Base-by-base conservation (phyloP, 441 rosid genomes). In the Erodium chrysanthum region DNA sequence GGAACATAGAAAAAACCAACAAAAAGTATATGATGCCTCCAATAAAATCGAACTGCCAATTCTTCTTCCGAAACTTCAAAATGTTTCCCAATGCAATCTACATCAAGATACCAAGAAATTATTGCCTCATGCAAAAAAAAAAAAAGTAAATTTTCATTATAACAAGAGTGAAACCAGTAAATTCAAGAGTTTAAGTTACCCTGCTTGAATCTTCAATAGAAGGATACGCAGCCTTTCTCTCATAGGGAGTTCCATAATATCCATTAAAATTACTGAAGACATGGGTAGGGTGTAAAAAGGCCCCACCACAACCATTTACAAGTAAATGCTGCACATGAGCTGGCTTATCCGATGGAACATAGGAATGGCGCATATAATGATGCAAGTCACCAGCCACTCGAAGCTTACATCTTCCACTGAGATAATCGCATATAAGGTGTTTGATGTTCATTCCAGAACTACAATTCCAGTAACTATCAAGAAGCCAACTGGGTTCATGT, bases 241-340 rank as follows among this genome's bases (percentile, higher is more conserved):
- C 97, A 42, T 95, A 95, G 21, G 86, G 70, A 18, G 87, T 75
- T 68, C 92, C 95, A 77, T 80, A 82, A 62, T 76, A 80, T 71
- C 81, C 80, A 14, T 84, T 83, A 76, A 95, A 95, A 68, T 84
- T 82, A 62, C 85, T 76, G 75, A 95, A 91, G 74, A 90, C 97
- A 70, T 91, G 99, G 64, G 99, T 95, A 66, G 99, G 99, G 83
- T 95, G 97, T 70, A 95, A 81, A 84, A 94, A 94, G 23, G 99
- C 99, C 75, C 99, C 99, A 67, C 99, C 99, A 71, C 97, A 95
- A 65, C 99, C 97, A 79, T 95, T 95, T 66, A 95, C 99, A 80
- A 95, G 83, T 69, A 95, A 84, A 83, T 95, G 97, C 65, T 88
- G 95, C 77, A 90, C 96, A 70, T 86, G 76, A 65, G 78, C 85